Conservation (phyloP, 768 basidiomycete genomes). For the Boletus pseudopeckii region DNA sequence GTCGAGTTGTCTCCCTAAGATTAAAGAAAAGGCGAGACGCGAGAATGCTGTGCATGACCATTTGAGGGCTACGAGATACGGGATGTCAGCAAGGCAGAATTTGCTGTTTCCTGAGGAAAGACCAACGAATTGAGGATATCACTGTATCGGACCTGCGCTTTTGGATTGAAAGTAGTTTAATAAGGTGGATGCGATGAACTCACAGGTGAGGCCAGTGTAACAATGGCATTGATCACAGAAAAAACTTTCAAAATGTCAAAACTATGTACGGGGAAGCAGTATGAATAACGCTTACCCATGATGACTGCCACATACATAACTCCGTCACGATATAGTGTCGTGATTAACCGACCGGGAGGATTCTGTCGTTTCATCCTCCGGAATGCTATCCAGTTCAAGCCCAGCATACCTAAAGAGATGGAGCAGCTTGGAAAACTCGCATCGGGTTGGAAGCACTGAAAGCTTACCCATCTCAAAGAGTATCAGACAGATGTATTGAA, state of each 20-base stretch:
- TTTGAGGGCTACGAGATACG: slow-evolving; percentile 11
- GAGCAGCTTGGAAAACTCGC: not conserved
- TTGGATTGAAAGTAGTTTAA: not conserved
- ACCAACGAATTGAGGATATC: slow-evolving; percentile 18
- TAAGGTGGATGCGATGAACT: not conserved
- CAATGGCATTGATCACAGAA: slow-evolving; percentile 16
- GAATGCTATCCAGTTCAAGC: slow-evolving; percentile 18
- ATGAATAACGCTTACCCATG: slow-evolving; percentile 1
- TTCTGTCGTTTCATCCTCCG: slow-evolving; percentile 11
- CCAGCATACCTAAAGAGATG: slow-evolving; percentile 12
- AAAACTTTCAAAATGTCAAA: slow-evolving; percentile 7
- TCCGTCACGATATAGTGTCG: slow-evolving; percentile 17
- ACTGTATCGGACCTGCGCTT: slow-evolving; percentile 9
- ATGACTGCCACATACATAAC: slow-evolving; percentile 18
- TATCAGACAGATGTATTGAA: slow-evolving; percentile 10
- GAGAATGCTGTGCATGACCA: slow-evolving; percentile 24
- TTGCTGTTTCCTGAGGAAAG: not conserved
- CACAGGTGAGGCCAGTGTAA: slow-evolving; percentile 6
- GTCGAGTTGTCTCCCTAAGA: slow-evolving; percentile 17
- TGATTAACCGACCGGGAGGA: slow-evolving; percentile 6
- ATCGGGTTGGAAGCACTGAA: not conserved
- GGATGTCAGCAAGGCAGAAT: not conserved
- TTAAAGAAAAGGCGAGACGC: slow-evolving; percentile 26
- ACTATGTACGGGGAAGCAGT: not conserved
- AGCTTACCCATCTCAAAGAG: slow-evolving; percentile 15